Conservation (phyloP, 257 asterid species). For the Solanum tarapatanum region DNA sequence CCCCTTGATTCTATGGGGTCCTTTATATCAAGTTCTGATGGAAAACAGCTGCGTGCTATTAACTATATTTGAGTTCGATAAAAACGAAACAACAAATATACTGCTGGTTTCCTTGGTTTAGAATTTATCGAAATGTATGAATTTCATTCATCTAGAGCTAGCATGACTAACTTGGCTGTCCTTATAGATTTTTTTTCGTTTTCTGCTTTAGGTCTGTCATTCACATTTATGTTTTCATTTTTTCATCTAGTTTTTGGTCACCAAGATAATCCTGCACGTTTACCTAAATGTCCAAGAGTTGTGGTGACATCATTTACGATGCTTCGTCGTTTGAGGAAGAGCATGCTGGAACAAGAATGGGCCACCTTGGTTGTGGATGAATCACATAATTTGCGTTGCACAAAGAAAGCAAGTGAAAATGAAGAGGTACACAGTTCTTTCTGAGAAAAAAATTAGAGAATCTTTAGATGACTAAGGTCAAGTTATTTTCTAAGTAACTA, state of each 20-base stretch:
- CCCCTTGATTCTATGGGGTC: background rate
- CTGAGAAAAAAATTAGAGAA: background rate
- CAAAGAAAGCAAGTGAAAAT: constrained; percentile 52
- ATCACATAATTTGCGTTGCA: constrained; percentile 80
- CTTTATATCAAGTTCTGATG: background rate
- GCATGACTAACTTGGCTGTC: background rate
- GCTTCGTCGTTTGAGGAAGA: constrained; percentile 73
- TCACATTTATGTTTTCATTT: background rate
- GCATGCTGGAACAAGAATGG: constrained; percentile 79
- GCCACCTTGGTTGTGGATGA: constrained; percentile 77
- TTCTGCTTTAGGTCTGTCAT: background rate
- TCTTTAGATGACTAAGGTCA: background rate
- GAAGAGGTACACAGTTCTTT: constrained; percentile 49
- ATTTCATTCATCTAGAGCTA: background rate
- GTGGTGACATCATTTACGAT: constrained; percentile 80
- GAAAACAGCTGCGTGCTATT: background rate
- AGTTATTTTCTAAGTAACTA: background rate
- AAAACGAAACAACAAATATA: background rate
- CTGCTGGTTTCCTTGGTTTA: background rate
- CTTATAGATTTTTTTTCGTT: background rate
- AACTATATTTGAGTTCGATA: background rate
- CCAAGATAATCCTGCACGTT: constrained; percentile 67
- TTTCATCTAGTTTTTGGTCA: constrained; percentile 61
- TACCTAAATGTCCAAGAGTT: constrained; percentile 56
- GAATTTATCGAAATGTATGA: background rate